Evolutionary conservation across 169 alveolate species (phyloP).

Genomic region (Plasmodium billcollinsi): DNA sequence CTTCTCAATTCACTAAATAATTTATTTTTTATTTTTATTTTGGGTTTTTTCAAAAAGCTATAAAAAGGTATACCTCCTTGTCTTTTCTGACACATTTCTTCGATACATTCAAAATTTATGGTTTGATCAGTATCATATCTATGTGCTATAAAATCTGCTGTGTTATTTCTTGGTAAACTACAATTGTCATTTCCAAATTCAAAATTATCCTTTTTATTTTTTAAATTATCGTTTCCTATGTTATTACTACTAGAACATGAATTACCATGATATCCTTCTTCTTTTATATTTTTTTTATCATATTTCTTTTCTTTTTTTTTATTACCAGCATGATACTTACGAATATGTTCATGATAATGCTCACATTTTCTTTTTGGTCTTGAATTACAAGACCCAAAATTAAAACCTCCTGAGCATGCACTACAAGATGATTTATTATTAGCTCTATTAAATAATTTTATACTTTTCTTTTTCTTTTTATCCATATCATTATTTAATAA

Average conservation of each 20-base stretch:
- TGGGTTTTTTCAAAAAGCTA: conserved; percentile 45
- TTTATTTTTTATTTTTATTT: conserved; percentile 34
- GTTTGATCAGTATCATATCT: conserved; percentile 76
- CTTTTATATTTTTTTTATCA: no score
- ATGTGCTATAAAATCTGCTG: conserved; percentile 19
- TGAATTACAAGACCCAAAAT: not conserved
- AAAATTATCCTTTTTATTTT: not conserved
- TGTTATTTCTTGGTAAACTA: conserved; percentile 39
- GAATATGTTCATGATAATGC: no score
- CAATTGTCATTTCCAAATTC: conserved; percentile 11
- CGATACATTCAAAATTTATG: conserved; percentile 54
- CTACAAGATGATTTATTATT: conserved; percentile 3
- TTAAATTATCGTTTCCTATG: not conserved
- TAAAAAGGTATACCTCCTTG: conserved; percentile 40
- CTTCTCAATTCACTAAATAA: conserved; percentile 55
- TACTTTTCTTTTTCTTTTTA: conserved; percentile 2
- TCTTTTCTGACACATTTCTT: conserved; percentile 35
- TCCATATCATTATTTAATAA: conserved; percentile 38
- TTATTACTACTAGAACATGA: no score
- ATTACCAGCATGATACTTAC: not conserved
- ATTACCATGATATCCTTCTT: no score
- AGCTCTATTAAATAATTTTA: not conserved
- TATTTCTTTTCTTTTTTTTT: not conserved
- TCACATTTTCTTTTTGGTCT: not conserved
- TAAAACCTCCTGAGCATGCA: not conserved